phyloP scores from a whole-genome alignment of 2,329 filamentous ascomycete species.

The Diaporthe sp. region DNA sequence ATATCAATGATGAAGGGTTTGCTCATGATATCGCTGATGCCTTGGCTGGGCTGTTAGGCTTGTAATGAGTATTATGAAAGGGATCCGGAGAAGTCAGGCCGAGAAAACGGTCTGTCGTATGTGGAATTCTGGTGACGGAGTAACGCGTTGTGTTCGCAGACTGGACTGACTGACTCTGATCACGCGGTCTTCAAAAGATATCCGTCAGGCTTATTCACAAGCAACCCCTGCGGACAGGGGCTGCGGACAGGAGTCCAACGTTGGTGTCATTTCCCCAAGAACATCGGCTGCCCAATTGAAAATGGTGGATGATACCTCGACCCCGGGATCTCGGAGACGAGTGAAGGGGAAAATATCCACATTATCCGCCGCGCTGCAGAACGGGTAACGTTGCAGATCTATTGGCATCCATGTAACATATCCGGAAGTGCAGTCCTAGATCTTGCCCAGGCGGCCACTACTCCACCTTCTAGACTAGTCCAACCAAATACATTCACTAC shows the following conservation, averaged over 20 bases:
- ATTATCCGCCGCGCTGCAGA: conserved; percentile 1
- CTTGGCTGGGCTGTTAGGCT: conserved; percentile 51
- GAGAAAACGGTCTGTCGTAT: not conserved
- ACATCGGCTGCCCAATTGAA: conserved; percentile 21
- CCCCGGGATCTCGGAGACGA: conserved; percentile 23
- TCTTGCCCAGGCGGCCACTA: conserved; percentile 19
- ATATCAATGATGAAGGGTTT: conserved; percentile 69
- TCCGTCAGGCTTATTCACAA: not conserved
- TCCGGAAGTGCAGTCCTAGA: not conserved
- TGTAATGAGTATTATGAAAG: not conserved
- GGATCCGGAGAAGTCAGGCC: not conserved
- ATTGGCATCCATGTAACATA: conserved; percentile 24
- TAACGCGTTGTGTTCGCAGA: not conserved
- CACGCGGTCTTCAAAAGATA: not conserved
- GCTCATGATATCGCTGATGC: conserved; percentile 62
- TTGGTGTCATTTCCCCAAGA: conserved; percentile 21
- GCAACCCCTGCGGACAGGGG: not conserved
- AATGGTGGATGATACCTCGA: not conserved
- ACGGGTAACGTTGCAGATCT: conserved; percentile 31
- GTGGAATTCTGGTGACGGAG: too few relatives aligned
- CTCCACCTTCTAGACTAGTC: not conserved
- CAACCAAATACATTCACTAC: not conserved
- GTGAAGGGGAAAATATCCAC: conserved; percentile 10
- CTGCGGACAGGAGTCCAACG: not conserved
- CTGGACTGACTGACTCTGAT: not conserved